These are phyloP conservation scores for Paramecium primaurelia DNA, from an alignment of 73 alveolate species.

Conservation along the genomic window DNA sequence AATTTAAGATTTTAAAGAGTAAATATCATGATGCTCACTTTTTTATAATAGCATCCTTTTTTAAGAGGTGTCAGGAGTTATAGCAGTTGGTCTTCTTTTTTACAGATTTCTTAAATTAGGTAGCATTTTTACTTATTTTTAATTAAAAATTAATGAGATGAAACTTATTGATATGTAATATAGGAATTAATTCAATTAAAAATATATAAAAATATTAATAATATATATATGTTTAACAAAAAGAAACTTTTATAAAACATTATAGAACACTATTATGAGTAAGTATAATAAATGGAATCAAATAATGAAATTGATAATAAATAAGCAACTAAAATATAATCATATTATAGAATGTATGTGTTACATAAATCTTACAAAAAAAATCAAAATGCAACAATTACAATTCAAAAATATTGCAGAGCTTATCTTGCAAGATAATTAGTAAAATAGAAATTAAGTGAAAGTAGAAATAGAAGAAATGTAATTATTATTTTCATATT, in stretches of 20 bases:
- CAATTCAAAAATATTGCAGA: conserved; percentile 58
- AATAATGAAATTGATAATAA: conserved; percentile 46
- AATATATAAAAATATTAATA: not conserved
- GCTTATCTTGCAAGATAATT: conserved; percentile 43
- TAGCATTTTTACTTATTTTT: not conserved
- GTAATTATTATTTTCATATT: not conserved
- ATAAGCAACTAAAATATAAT: not conserved
- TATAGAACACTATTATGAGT: conserved; percentile 24
- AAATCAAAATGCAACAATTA: conserved; percentile 44
- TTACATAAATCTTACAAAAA: conserved; percentile 40
- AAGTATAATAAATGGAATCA: conserved; percentile 27
- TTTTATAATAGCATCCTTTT: not conserved
- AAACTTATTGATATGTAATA: not conserved
- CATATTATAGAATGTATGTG: conserved; percentile 52
- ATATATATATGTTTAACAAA: not conserved
- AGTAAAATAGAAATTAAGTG: not conserved
- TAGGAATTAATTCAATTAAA: not conserved
- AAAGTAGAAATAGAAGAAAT: not conserved
- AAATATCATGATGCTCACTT: not conserved
- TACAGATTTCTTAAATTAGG: not conserved
- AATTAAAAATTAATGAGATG: not conserved
- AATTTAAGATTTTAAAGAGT: not conserved
- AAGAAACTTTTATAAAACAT: not conserved
- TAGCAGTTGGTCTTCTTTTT: not conserved
- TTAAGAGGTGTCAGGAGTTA: not conserved